Evolutionary conservation across 345 rosid species (phyloP).

Genomic region (Chamaenerion angustifolium): DNA sequence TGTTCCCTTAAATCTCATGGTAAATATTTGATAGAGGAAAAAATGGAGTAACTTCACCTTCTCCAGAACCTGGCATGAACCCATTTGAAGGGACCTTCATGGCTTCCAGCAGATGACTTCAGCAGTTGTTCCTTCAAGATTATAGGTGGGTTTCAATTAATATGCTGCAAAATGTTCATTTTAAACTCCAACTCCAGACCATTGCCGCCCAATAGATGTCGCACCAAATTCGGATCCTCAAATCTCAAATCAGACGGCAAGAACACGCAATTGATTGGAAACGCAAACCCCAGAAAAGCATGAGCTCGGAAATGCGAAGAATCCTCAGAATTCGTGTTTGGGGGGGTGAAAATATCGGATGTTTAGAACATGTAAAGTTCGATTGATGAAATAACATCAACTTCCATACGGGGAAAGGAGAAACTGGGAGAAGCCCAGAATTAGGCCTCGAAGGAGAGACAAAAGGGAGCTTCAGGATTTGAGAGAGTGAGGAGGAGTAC

Average conservation of each 20-base stretch:
- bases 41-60: conserved; percentile 33
- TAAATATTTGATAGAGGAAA: neutral
- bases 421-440: neutral
- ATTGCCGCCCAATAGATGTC: conserved; percentile 9
- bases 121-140: conserved; percentile 6
- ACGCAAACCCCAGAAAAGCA: neutral
- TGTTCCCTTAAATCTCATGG: neutral
- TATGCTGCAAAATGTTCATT: conserved; percentile 4
- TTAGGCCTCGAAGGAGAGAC: conserved; percentile 8
- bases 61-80: conserved; percentile 39
- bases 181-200: conserved; percentile 7
- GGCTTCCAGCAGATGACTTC: conserved; percentile 11
- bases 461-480: conserved; percentile 11
- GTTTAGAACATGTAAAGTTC: neutral
- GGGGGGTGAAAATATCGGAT: neutral
- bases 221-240: no score
- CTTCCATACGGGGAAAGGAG: neutral
- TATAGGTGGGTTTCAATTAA: conserved; percentile 6
- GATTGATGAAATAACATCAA: conserved; percentile 4
- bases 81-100: conserved; percentile 95
- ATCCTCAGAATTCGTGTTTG: neutral
- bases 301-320: no score
- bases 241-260: neutral
- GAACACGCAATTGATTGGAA: no score
- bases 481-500: conserved; percentile 3